Evolutionary conservation across 495 filamentous ascomycete genomes (phyloP), one percentile per base, ranked within the genome.

Genomic region (Neurospora sp.): DNA sequence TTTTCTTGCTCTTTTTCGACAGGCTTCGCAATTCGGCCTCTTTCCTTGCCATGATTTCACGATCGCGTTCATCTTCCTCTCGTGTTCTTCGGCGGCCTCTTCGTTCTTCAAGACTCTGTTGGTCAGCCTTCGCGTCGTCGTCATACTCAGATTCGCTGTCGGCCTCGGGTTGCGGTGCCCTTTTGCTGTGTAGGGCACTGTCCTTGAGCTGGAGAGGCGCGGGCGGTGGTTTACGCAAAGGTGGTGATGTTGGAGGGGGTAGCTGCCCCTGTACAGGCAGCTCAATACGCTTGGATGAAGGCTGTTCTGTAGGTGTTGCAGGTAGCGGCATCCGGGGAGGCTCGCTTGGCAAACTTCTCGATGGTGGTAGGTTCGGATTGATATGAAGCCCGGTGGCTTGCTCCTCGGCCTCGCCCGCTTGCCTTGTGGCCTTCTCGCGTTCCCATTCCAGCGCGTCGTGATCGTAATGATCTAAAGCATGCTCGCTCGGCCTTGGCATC

Each of bases 101-200:
- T 40, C 90, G 89, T 0, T 86, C 82, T n/a, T 79, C 76, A 1
- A 35, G 69, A 7, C 85, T 81, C 41, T 89, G 80, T 73, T 91
- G 90, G 53, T 91, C 89, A 17, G 87, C 88, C 70, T 92, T 88
- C 5, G 90, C 78, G 17, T 90, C 86, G 76, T 94, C 92, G 71
- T 94, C 93, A 75, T 96, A 95, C 73, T 97, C 94, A 2, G 93
- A 95, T 61, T 90, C 92, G 0, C 91, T 92, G 53, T 91, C 85
- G 8, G 87, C 88, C 2, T 86, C 88, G 74, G 65, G 84, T 83
- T 40, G 83, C 81, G 69, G 82, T 78, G 6, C 82, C 84, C 65
- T 80, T 87, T 73, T 84, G 78, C 40, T 74, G 79, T 35, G 76
- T 74, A 65, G 14, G 6, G 53, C 53, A 65, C 53, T 65, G 45